Conservation (phyloP, 1,284 basidiomycete species). For the Schizophyllum commune region DNA sequence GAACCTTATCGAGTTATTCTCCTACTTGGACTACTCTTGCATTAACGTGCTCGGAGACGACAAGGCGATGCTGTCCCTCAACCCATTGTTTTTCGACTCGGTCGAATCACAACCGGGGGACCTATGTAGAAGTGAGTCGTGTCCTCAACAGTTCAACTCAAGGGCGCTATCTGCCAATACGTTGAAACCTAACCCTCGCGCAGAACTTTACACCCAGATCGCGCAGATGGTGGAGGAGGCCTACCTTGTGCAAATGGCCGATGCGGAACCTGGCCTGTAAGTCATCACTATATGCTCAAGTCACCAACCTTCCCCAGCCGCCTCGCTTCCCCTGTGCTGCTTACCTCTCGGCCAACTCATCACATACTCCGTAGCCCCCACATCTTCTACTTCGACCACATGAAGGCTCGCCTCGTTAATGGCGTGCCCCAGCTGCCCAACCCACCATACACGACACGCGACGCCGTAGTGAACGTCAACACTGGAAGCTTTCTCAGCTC, state of each 20-base stretch:
- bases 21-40: conserved; percentile 50
- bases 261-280: conserved; percentile 11
- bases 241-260: conserved; percentile 15
- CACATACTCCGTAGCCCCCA: background rate
- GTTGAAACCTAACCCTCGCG: background rate
- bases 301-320: background rate
- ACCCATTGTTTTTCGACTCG: conserved; percentile 18
- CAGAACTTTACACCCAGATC: background rate
- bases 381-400: background rate
- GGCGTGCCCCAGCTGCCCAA: background rate
- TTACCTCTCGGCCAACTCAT: background rate
- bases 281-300: too few species aligned
- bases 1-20: conserved; percentile 54
- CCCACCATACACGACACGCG: conserved; percentile 1
- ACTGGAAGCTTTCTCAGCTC: conserved; percentile 20
- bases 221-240: conserved; percentile 25
- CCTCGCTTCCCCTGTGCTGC: background rate
- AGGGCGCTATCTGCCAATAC: too few species aligned
- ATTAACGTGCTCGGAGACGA: conserved; percentile 30
- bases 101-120: conserved; percentile 17
- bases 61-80: conserved; percentile 26
- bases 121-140: conserved; percentile 23
- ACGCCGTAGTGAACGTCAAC: conserved; percentile 28
- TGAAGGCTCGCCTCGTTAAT: background rate
- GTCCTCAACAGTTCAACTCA: too few species aligned